Conservation (phyloP, 148 eudicot genomes). For the Fallopia convolvulus region DNA sequence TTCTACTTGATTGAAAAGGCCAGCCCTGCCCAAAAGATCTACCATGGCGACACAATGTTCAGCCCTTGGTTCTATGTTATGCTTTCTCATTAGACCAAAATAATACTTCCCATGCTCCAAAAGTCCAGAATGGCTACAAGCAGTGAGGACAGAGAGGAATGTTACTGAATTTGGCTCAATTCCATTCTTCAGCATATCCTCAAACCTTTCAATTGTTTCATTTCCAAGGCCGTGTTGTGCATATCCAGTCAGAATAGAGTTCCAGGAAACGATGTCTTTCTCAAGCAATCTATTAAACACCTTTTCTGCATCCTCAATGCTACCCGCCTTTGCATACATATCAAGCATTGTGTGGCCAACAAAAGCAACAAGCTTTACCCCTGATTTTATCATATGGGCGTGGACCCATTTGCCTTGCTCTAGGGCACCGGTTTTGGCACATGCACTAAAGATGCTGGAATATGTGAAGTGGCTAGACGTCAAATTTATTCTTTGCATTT, state of each 20-base stretch:
- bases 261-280: conserved; percentile 57
- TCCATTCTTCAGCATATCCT: conserved; percentile 32
- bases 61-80: conserved; percentile 36
- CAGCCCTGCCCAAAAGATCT: conserved; percentile 62
- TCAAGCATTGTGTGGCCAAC: conserved; percentile 58
- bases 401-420: conserved; percentile 75
- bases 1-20: conserved; percentile 38
- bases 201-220: conserved; percentile 34
- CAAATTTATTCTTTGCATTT: conserved; percentile 43
- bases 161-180: conserved; percentile 42
- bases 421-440: conserved; percentile 46
- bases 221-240: conserved; percentile 56
- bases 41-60: conserved; percentile 53
- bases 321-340: conserved; percentile 68
- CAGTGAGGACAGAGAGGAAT: conserved; percentile 49
- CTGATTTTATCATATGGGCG: conserved; percentile 46
- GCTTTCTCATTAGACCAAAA: conserved; percentile 39
- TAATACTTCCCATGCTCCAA: conserved; percentile 40
- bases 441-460: conserved; percentile 44
- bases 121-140: conserved; percentile 62
- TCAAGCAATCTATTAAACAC: conserved; percentile 41
- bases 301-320: conserved; percentile 45
- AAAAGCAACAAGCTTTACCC: conserved; percentile 34
- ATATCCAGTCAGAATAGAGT: conserved; percentile 50
- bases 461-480: conserved; percentile 43